Base-by-base conservation (phyloP, 2,329 filamentous ascomycete species). In the Fusarium albidum region DNA sequence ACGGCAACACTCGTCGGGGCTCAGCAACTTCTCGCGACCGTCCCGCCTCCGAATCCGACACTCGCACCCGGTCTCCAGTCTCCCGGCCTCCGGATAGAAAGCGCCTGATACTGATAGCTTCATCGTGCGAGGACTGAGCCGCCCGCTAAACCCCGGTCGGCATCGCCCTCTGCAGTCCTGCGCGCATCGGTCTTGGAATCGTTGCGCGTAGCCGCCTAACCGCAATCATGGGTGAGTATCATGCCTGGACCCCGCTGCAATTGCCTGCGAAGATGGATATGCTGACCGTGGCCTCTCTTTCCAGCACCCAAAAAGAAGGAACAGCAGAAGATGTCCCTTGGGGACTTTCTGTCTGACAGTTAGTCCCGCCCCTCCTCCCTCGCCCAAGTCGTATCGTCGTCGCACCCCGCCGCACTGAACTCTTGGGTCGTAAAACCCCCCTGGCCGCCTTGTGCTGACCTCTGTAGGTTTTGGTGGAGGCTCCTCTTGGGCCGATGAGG, bases 401-500 rank as follows among this genome's bases (percentile, higher is more conserved):
- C 55, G 63, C 45, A 56, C 57, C 56, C 62, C 58, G 57, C 61
- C 58, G 50, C 55, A 64, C 50, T 42, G 43, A 50, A 52, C 52
- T 49, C 56, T 52, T 61, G 51, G 51, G 48, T 40, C 55, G 42
- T 55, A 44, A 52, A 56, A 56, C 55, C 21, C 7, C 52, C 60
- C 55, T 63, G 59, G 55, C 48, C 37, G 55, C 35, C 52, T 41
- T 37, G 53, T 67, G 52, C 66, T 72, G 47, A 73, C 66, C 41
- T 35, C 32, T 44, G 29, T 48, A 80, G 79, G 77, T 63, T 80
- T 79, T 63, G 82, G 79, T 66, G 92, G 73, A 69, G 70, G 94
- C 72, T 98, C 94, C 73, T 98, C 95, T 67, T 99, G 95, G 95
- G 95, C 95, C 69, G 96, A 99, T 79, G 95, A 99, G 75, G 96